phyloP scores from a whole-genome alignment of 805 yeast species.

The Nakazawaea pomicola region DNA sequence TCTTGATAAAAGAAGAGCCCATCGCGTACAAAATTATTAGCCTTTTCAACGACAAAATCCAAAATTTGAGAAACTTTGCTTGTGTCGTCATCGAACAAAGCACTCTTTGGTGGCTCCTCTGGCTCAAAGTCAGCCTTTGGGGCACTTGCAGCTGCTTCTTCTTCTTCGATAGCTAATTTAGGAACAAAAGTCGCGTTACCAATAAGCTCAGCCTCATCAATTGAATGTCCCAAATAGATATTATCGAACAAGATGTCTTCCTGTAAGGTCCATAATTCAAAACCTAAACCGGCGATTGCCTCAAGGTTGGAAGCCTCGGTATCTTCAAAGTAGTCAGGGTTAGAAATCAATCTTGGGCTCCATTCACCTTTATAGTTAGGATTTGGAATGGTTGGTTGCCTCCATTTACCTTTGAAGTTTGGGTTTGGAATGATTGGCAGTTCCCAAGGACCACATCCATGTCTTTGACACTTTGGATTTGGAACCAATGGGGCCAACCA shows the following conservation, averaged over 20 bases:
- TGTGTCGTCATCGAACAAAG: constrained; percentile 15
- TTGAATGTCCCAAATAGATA: constrained; percentile 78
- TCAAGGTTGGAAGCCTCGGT: constrained; percentile 52
- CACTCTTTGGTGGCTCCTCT: constrained; percentile 36
- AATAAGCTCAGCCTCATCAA: constrained; percentile 77
- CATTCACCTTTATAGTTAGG: constrained; percentile 80
- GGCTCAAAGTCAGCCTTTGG: constrained; percentile 40
- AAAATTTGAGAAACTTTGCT: constrained; percentile 11
- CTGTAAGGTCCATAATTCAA: constrained; percentile 88
- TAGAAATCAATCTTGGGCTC: constrained; percentile 59
- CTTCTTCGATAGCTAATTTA: constrained; percentile 48
- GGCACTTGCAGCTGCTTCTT: constrained; percentile 32
- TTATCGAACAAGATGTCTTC: constrained; percentile 72
- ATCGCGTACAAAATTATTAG: constrained; percentile 19
- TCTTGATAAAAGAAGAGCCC: constrained; percentile 32
- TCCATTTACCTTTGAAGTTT: constrained; percentile 74
- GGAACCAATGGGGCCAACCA: constrained; percentile 69
- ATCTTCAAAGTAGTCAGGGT: constrained; percentile 67
- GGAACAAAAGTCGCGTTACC: constrained; percentile 72
- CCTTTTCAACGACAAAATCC: constrained; percentile 17
- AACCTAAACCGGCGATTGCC: constrained; percentile 76
- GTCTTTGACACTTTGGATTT: constrained; percentile 67
- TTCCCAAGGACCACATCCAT: constrained; percentile 82
- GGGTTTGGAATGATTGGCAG: constrained; percentile 67
- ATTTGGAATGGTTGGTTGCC: constrained; percentile 59